Evolutionary conservation across 176 grass and related monocot species (phyloP).

Genomic region (Oryza nivara): DNA sequence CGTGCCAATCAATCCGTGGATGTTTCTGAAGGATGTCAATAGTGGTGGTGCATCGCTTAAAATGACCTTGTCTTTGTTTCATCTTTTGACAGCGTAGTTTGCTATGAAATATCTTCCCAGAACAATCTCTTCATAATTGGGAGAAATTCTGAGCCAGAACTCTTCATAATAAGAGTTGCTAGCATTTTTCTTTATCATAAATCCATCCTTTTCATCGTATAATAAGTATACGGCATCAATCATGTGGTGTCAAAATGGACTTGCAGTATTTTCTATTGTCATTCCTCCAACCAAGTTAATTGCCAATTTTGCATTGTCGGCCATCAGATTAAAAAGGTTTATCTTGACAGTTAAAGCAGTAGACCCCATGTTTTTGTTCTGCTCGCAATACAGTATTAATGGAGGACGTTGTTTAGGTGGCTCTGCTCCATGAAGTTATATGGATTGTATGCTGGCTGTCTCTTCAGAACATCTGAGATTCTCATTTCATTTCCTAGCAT

Average conservation of each 20-base stretch:
- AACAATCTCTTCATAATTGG: not conserved
- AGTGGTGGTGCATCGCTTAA: not conserved
- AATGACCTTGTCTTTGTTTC: not conserved
- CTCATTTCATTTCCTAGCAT: slow-evolving; percentile 22
- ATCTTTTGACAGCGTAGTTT: not conserved
- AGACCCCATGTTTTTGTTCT: not conserved
- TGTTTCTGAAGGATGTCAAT: slow-evolving; percentile 5
- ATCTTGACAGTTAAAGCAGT: not conserved
- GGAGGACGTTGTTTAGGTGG: slow-evolving; percentile 43
- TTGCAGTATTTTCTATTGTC: not conserved
- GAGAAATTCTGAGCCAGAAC: not conserved
- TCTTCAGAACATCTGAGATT: slow-evolving; percentile 30
- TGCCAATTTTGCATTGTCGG: not conserved
- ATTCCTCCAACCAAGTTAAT: not conserved
- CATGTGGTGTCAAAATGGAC: not conserved
- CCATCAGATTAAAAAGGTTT: not conserved
- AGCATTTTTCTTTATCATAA: not conserved
- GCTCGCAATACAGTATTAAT: not conserved
- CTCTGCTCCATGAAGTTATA: slow-evolving; percentile 51
- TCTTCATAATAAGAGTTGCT: not conserved
- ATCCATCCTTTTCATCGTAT: not conserved
- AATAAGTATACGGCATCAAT: not conserved
- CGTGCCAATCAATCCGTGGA: not conserved
- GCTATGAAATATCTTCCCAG: not conserved
- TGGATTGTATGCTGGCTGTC: slow-evolving; percentile 11